Percentiles rank a stretch among this genome's conserved stretches.
phyloP scores from a whole-genome alignment of 805 yeast species.

The Ogataea pini region DNA sequence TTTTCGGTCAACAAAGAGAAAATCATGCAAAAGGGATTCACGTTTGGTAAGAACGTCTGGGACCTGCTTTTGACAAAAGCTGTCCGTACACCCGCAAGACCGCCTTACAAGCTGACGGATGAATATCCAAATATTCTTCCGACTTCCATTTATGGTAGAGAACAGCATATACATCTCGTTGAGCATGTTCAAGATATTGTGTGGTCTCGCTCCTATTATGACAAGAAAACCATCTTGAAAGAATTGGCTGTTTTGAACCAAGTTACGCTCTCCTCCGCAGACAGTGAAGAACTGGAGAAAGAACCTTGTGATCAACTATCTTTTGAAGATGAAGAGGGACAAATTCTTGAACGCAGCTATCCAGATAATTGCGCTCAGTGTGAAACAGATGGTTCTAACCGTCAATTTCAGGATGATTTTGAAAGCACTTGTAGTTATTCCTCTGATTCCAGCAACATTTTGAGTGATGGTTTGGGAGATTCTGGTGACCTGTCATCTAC shows the following conservation, averaged over 20 bases:
- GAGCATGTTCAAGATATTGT: slow-evolving; percentile 1
- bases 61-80: neutral
- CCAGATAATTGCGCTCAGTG: no score
- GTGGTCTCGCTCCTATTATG: neutral
- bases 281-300: neutral
- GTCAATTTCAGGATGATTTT: neutral
- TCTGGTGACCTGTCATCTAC: neutral
- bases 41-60: neutral
- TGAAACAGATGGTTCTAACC: no score
- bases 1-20: no score
- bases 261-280: neutral
- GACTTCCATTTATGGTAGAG: neutral
- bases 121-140: neutral
- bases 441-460: slow-evolving; percentile 1
- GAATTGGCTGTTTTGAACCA: slow-evolving; percentile 1
- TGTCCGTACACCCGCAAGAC: neutral
- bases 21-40: neutral
- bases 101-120: neutral
- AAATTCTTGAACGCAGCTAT: no score
- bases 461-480: neutral
- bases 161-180: neutral
- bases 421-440: slow-evolving; percentile 2
- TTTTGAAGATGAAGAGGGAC: neutral
- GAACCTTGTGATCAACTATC: neutral
- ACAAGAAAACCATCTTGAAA: no score